A percentile compares a stretch with the other conserved stretches of the same genome.
These are phyloP conservation scores for Phytophthora kernoviae DNA, from an alignment of 352 stramenopile genomes.

Conservation along the genomic window DNA sequence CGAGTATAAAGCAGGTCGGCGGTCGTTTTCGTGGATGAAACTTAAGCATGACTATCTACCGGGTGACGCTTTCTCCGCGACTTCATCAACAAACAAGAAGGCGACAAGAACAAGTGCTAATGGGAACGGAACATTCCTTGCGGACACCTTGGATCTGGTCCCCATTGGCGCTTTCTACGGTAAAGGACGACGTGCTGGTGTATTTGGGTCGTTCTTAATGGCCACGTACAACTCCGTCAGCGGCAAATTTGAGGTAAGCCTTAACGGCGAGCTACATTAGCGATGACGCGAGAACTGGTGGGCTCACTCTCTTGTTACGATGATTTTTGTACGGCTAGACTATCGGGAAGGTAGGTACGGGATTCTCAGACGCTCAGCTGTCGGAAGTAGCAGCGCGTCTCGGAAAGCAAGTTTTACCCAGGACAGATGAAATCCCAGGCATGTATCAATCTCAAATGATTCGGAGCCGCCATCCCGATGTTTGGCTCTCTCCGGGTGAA, in stretches of 20 bases:
- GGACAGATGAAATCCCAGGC: slow-evolving; percentile 63
- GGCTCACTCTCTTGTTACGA: slow-evolving; percentile 5
- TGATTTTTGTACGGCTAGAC: slow-evolving; percentile 43
- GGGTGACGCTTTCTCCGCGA: slow-evolving; percentile 13
- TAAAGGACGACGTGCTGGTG: slow-evolving; percentile 93
- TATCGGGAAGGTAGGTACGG: slow-evolving; percentile 94
- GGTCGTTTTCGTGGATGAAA: slow-evolving; percentile 88
- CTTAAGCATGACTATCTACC: slow-evolving; percentile 82
- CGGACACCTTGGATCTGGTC: slow-evolving; percentile 97
- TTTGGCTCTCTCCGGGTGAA: slow-evolving; percentile 94
- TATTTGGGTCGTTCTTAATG: slow-evolving; percentile 98
- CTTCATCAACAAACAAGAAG: slow-evolving; percentile 12
- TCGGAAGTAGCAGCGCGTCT: slow-evolving; percentile 64
- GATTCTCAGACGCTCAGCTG: slow-evolving; percentile 98
- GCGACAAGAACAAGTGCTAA: neutral
- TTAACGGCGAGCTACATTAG: neutral
- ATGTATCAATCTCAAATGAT: slow-evolving; percentile 44
- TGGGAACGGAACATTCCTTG: slow-evolving; percentile 64
- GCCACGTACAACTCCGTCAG: slow-evolving; percentile 94
- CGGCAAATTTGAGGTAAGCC: slow-evolving; percentile 93
- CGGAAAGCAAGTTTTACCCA: slow-evolving; percentile 38
- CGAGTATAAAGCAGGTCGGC: slow-evolving; percentile 66
- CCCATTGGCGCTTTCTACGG: slow-evolving; percentile 98
- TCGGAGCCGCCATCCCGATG: slow-evolving; percentile 81
- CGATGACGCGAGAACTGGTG: neutral